Conservation (phyloP, 768 basidiomycete genomes). For the Chalciporus chontae region DNA sequence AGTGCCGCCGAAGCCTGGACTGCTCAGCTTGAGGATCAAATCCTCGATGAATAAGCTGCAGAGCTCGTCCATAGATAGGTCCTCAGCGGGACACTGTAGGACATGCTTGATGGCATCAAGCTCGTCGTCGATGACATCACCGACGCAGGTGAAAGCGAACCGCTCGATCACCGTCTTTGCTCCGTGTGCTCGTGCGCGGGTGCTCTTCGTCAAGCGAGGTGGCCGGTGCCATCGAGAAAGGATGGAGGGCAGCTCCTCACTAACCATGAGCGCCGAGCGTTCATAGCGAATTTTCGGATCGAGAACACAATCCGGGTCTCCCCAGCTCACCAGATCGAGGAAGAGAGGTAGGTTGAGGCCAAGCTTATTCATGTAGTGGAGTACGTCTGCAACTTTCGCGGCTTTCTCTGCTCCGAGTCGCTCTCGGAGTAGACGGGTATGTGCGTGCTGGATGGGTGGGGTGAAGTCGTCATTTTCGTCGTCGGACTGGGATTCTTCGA, state of each 20-base stretch:
- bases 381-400: constrained; percentile 1
- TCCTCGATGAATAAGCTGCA: not conserved
- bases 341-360: constrained; percentile 25
- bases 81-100: constrained; percentile 1
- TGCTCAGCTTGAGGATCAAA: constrained; percentile 1
- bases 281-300: constrained; percentile 21
- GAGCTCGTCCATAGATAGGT: not conserved
- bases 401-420: not conserved
- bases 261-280: constrained; percentile 17
- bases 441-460: not conserved
- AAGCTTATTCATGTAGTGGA: constrained; percentile 5
- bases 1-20: constrained; percentile 5
- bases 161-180: constrained; percentile 14
- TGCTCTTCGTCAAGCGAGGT: not conserved
- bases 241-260: constrained; percentile 22
- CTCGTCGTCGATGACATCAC: constrained; percentile 14
- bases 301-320: constrained; percentile 22
- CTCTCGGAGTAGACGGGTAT: not conserved
- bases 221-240: constrained; percentile 24
- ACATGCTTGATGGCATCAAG: constrained; percentile 7
- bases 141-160: constrained; percentile 21
- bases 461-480: not conserved
- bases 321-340: constrained; percentile 34
- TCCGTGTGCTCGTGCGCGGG: constrained; percentile 14
- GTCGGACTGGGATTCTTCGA: not conserved